Conservation (phyloP, 441 rosid species). For the Gossypium lobatum region DNA sequence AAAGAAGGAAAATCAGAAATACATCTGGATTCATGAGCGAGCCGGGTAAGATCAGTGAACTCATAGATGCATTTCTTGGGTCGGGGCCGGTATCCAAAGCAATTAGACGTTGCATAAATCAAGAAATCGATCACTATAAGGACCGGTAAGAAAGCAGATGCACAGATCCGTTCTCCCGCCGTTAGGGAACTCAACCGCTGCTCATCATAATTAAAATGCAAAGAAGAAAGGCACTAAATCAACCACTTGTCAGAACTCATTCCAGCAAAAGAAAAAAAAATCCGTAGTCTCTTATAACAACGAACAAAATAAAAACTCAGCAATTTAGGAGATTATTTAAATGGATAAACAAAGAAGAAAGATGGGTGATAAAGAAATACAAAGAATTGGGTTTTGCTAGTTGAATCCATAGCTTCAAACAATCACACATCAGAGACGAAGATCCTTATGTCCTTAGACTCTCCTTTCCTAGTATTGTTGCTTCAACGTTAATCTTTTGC, state of each 20-base stretch:
- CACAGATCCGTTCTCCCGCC: constrained; percentile 55
- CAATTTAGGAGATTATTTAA: neutral
- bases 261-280: neutral
- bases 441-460: neutral
- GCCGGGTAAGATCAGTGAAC: constrained; percentile 38
- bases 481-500: no score
- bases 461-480: neutral
- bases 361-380: neutral
- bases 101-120: constrained; percentile 28
- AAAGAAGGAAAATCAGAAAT: constrained; percentile 5
- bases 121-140: constrained; percentile 44
- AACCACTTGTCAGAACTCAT: neutral
- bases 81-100: constrained; percentile 35
- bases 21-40: constrained; percentile 58
- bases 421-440: constrained; percentile 3
- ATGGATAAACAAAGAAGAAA: neutral
- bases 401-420: constrained; percentile 9
- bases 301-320: neutral
- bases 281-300: neutral
- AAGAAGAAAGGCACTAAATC: neutral
- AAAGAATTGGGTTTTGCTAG: neutral
- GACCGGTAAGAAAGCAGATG: constrained; percentile 49
- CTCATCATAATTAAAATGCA: neutral
- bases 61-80: constrained; percentile 7
- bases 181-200: constrained; percentile 56